Conservation (phyloP, 352 stramenopile species). For the Globisporangium lucens region DNA sequence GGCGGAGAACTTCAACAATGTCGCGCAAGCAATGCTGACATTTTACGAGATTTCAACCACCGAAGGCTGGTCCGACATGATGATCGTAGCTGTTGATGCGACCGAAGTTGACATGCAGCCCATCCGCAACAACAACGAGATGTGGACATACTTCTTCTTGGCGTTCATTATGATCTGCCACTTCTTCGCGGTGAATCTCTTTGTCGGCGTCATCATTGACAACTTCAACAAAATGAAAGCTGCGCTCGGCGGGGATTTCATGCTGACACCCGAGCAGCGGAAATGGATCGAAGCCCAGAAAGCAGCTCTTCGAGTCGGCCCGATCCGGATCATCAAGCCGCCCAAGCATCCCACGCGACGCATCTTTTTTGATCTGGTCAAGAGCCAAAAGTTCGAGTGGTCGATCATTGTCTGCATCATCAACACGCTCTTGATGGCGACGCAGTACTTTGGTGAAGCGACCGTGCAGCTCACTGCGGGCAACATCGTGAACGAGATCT, state of each 20-base stretch:
- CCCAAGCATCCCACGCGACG: constrained; percentile 51
- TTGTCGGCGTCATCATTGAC: constrained; percentile 93
- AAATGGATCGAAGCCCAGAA: constrained; percentile 88
- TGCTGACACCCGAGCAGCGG: constrained; percentile 89
- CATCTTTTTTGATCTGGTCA: constrained; percentile 63
- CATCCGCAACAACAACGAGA: constrained; percentile 74
- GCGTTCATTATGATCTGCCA: constrained; percentile 90
- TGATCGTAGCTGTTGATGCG: constrained; percentile 88
- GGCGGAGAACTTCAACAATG: constrained; percentile 87
- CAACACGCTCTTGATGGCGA: constrained; percentile 89
- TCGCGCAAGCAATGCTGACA: constrained; percentile 67
- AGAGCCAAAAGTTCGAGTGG: constrained; percentile 78
- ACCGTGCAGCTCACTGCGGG: constrained; percentile 51
- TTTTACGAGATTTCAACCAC: constrained; percentile 94
- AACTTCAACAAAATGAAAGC: constrained; percentile 93
- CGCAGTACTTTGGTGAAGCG: constrained; percentile 83
- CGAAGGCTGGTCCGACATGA: constrained; percentile 91
- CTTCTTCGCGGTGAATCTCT: constrained; percentile 94
- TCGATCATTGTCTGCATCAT: constrained; percentile 89
- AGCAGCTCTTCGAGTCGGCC: constrained; percentile 54
- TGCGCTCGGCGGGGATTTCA: constrained; percentile 60
- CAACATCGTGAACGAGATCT: constrained; percentile 79
- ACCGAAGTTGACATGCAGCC: constrained; percentile 91
- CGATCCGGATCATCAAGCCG: constrained; percentile 51
- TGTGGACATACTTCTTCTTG: constrained; percentile 88